Evolutionary conservation across 2,329 filamentous ascomycete genomes (phyloP).

Genomic region (Cercospora sp.): DNA sequence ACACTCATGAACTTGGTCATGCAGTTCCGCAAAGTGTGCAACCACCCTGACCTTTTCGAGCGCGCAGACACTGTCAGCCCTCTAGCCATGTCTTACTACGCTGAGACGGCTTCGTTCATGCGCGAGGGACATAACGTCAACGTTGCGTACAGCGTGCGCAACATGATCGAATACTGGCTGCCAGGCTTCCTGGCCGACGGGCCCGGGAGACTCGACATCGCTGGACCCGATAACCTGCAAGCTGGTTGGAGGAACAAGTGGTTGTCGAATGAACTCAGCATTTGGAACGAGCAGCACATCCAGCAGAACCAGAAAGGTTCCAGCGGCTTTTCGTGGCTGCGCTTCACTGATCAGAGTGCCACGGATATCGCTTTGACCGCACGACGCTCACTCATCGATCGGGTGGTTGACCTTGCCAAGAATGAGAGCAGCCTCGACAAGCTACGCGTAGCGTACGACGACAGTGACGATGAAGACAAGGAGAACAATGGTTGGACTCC

Average conservation of each 20-base stretch:
- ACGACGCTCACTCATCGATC: slow-evolving; percentile 69
- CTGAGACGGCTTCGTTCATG: slow-evolving; percentile 92
- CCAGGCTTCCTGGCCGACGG: slow-evolving; percentile 82
- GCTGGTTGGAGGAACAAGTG: slow-evolving; percentile 81
- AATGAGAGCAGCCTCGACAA: slow-evolving; percentile 59
- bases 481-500: slow-evolving; percentile 60
- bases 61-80: slow-evolving; percentile 88
- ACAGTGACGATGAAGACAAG: slow-evolving; percentile 56
- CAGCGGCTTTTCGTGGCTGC: slow-evolving; percentile 80
- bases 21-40: slow-evolving; percentile 99
- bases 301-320: slow-evolving; percentile 57
- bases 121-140: slow-evolving; percentile 79
- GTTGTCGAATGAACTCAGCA: slow-evolving; percentile 79
- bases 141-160: slow-evolving; percentile 85
- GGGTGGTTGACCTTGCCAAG: slow-evolving; percentile 62
- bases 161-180: slow-evolving; percentile 77
- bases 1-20: slow-evolving; percentile 99
- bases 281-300: slow-evolving; percentile 82
- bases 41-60: slow-evolving; percentile 96
- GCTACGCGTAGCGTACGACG: slow-evolving; percentile 67
- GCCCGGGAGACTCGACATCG: slow-evolving; percentile 71
- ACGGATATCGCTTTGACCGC: slow-evolving; percentile 70
- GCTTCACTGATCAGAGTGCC: slow-evolving; percentile 76
- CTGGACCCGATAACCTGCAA: slow-evolving; percentile 69
- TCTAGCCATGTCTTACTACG: slow-evolving; percentile 80